These are phyloP conservation scores for Chionographis japonica DNA, from an alignment of 106 monocot genomes.

Conservation along the genomic window DNA sequence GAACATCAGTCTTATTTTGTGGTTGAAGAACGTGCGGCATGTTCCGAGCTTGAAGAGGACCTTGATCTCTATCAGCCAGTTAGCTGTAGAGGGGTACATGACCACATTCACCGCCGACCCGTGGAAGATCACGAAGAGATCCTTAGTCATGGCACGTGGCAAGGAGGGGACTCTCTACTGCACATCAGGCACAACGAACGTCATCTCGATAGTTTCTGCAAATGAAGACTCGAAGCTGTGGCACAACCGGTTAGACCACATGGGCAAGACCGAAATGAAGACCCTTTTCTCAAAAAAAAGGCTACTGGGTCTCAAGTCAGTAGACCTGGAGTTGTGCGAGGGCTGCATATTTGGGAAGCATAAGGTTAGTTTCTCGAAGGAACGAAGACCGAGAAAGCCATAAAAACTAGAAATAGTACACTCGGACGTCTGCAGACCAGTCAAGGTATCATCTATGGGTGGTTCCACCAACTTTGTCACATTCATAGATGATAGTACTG, in stretches of 20 bases:
- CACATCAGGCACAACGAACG: background rate
- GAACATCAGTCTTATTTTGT: background rate
- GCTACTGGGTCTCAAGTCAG: background rate
- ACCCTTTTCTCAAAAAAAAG: background rate
- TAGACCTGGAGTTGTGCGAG: background rate
- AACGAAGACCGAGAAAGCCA: background rate
- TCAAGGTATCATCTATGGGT: background rate
- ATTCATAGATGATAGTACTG: background rate
- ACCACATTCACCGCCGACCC: background rate
- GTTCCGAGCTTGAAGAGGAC: background rate
- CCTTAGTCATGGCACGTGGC: background rate
- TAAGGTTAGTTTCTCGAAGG: background rate
- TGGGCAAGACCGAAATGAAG: background rate
- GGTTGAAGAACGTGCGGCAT: background rate
- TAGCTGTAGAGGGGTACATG: background rate
- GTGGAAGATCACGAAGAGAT: background rate
- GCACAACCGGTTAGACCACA: background rate
- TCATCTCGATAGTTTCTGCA: background rate
- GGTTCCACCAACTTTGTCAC: background rate
- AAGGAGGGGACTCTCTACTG: background rate
- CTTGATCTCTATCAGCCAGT: background rate
- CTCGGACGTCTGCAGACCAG: background rate
- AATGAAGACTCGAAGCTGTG: background rate
- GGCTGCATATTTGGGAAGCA: constrained; percentile 5
- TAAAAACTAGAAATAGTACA: background rate